phyloP scores from a whole-genome alignment of 2,329 filamentous ascomycete genomes.

The Emmonsiellopsis sp. region DNA sequence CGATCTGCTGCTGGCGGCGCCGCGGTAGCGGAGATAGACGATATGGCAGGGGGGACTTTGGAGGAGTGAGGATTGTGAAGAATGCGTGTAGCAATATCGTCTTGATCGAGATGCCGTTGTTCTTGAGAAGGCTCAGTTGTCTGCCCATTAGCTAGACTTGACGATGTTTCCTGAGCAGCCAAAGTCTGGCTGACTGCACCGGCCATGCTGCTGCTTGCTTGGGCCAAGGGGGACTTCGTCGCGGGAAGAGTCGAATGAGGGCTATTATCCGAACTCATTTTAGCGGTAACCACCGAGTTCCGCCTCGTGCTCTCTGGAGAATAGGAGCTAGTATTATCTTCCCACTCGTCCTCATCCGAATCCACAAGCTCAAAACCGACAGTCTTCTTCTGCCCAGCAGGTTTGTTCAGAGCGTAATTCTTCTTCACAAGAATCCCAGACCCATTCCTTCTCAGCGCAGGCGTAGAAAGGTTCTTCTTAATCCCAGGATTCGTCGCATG shows the following conservation, averaged over 20 bases:
- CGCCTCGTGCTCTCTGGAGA: slow-evolving; percentile 40
- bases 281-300: slow-evolving; percentile 31
- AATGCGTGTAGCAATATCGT: slow-evolving; percentile 30
- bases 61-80: slow-evolving; percentile 32
- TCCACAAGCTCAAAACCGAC: slow-evolving; percentile 39
- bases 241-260: background rate
- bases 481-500: slow-evolving; percentile 28
- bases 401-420: slow-evolving; percentile 19
- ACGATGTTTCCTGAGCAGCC: background rate
- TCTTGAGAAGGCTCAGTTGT: slow-evolving; percentile 15
- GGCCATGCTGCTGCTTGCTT: slow-evolving; percentile 1
- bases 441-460: slow-evolving; percentile 30
- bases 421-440: slow-evolving; percentile 32
- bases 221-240: slow-evolving; percentile 12
- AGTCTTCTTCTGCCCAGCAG: slow-evolving; percentile 33
- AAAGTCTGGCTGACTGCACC: background rate
- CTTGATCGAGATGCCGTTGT: slow-evolving; percentile 21
- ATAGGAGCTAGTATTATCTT: slow-evolving; percentile 39
- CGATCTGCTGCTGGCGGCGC: slow-evolving; percentile 27
- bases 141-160: background rate
- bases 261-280: slow-evolving; percentile 10
- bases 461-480: slow-evolving; percentile 39
- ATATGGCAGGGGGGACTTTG: slow-evolving; percentile 40
- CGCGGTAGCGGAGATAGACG: slow-evolving; percentile 38
- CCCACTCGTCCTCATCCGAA: slow-evolving; percentile 36